Evolutionary conservation across 2,329 filamentous ascomycete species (phyloP).

Genomic region (Monascus ruber): DNA sequence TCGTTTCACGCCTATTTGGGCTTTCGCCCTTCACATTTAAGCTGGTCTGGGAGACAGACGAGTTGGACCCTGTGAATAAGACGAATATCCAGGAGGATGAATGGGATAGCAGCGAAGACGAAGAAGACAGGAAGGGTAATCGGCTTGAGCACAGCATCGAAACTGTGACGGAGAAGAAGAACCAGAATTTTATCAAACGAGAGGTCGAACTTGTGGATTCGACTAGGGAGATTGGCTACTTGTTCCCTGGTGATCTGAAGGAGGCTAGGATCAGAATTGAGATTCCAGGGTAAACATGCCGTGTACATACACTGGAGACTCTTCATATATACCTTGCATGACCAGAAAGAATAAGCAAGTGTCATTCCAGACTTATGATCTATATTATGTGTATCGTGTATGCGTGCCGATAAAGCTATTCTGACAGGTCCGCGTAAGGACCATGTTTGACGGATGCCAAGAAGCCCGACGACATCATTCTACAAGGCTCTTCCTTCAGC

Average conservation of each 20-base stretch:
- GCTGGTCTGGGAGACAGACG: slow-evolving; percentile 79
- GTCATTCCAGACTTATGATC: too few species aligned
- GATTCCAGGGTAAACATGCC: neutral
- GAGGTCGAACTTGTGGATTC: slow-evolving; percentile 72
- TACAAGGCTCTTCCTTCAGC: neutral
- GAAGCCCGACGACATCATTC: neutral
- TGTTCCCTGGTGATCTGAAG: slow-evolving; percentile 53
- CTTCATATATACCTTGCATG: too few species aligned
- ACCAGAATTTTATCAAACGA: slow-evolving; percentile 58
- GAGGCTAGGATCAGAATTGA: slow-evolving; percentile 65
- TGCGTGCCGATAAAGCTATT: too few species aligned
- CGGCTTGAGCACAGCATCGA: slow-evolving; percentile 4
- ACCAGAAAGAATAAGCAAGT: too few species aligned
- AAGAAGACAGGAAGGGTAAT: slow-evolving; percentile 28
- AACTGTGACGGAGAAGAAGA: slow-evolving; percentile 11
- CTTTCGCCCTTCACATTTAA: slow-evolving; percentile 52
- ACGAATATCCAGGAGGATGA: slow-evolving; percentile 47
- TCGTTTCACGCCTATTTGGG: slow-evolving; percentile 61
- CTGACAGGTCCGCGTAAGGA: too few species aligned
- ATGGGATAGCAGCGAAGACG: slow-evolving; percentile 40
- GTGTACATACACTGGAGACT: too few species aligned
- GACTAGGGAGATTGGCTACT: slow-evolving; percentile 71
- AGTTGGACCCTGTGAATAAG: slow-evolving; percentile 68
- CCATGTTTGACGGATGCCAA: too few species aligned
- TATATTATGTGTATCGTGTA: too few species aligned